Percentiles rank a stretch among this genome's conserved stretches.
phyloP scores from a whole-genome alignment of 352 stramenopile genomes.

The Plasmopara muralis region DNA sequence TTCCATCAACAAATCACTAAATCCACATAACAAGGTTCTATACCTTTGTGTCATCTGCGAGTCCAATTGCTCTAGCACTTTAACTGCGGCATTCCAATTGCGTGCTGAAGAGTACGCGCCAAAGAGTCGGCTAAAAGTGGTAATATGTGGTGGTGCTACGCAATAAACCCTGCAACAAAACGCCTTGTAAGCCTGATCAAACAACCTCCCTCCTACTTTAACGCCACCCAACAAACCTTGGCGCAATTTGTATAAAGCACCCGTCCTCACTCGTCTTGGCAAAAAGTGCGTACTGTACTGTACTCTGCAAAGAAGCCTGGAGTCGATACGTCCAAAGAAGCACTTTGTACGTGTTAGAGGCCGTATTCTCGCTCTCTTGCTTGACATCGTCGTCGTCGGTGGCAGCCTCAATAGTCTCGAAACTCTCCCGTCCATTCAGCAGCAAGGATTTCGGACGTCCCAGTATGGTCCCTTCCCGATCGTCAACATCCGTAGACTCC shows the following conservation, averaged over 20 bases:
- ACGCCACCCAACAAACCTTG: conserved; percentile 28
- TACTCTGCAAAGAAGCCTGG: conserved; percentile 64
- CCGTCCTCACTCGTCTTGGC: conserved; percentile 77
- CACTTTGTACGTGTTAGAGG: conserved; percentile 61
- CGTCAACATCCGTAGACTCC: conserved; percentile 4
- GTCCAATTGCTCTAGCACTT: conserved; percentile 68
- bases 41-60: conserved; percentile 58
- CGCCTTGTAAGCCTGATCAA: background rate
- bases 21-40: background rate
- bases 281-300: conserved; percentile 68
- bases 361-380: conserved; percentile 70
- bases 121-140: conserved; percentile 70
- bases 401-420: conserved; percentile 60
- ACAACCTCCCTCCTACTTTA: background rate
- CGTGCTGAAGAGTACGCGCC: conserved; percentile 45
- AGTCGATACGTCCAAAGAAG: conserved; percentile 77
- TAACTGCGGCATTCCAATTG: conserved; percentile 66
- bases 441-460: conserved; percentile 17
- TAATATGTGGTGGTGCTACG: conserved; percentile 71
- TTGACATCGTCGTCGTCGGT: conserved; percentile 48
- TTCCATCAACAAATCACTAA: conserved; percentile 1
- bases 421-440: conserved; percentile 43
- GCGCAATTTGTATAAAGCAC: conserved; percentile 75
- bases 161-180: conserved; percentile 55
- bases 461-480: conserved; percentile 30